phyloP scores from a whole-genome alignment of 2,329 filamentous ascomycete species.

The Plectosphaerella cucumerina region DNA sequence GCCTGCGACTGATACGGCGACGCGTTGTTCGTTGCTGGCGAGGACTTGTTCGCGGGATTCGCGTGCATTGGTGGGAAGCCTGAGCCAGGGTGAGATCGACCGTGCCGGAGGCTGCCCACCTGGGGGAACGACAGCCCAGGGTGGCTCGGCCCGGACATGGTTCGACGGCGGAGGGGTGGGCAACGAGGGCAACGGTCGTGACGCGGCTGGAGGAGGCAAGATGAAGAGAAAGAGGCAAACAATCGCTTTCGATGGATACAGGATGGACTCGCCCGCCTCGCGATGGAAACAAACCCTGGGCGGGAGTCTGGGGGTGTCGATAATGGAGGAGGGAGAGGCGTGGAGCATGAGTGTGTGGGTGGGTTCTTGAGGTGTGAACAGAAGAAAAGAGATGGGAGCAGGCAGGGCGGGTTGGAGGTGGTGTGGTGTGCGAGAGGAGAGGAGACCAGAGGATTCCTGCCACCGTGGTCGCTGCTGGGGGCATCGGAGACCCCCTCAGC shows the following conservation, averaged over 20 bases:
- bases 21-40: conserved; percentile 49
- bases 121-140: conserved; percentile 49
- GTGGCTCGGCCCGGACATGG: conserved; percentile 42
- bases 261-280: neutral
- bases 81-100: conserved; percentile 26
- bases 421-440: conserved; percentile 11
- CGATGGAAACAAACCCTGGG: conserved; percentile 12
- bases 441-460: neutral
- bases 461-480: conserved; percentile 6
- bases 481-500: neutral
- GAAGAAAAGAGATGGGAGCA: conserved; percentile 16
- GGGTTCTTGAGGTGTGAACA: conserved; percentile 21
- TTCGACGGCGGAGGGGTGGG: neutral
- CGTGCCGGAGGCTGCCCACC: conserved; percentile 37
- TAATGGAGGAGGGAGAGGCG: conserved; percentile 35
- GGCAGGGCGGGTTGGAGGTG: conserved; percentile 13
- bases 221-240: conserved; percentile 12
- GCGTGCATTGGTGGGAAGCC: conserved; percentile 43
- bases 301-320: conserved; percentile 30
- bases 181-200: conserved; percentile 2
- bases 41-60: conserved; percentile 50
- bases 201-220: conserved; percentile 3
- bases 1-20: conserved; percentile 51
- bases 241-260: neutral
- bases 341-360: conserved; percentile 26